Base-by-base conservation (phyloP, 306 rosid genomes). In the Acmispon strigosus region DNA sequence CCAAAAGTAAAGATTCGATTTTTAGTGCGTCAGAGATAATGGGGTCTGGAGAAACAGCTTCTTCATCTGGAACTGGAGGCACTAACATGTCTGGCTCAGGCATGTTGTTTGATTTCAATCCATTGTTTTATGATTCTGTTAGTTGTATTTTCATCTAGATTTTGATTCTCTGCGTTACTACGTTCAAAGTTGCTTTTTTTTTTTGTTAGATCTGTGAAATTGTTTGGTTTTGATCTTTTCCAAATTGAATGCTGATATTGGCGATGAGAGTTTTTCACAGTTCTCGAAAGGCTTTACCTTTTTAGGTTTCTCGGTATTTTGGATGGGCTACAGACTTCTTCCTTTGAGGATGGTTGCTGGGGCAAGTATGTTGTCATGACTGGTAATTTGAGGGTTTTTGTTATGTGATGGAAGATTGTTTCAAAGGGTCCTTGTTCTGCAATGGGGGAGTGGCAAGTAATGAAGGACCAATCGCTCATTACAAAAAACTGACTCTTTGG, bases 81-180 rank as follows among this genome's bases (percentile, higher is more conserved):
- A 59, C 67, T 67, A 72, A 19, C 61, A 61, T 73, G 49, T 66
- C 83, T 66, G 68, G 50, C 76, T 67, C 83, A 52, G 79, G 83
- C 58, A 61, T 45, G 79, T 34, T 34, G 0, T 51, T 51, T 59
- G 0, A 18, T 66, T 73, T 67, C 19, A 22, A 19, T 60, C 68
- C 41, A 3, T 43, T 60, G 14, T 42, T 49, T 48, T 54, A 18
- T 49, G 7, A 11, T 64, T 7, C 19, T 64, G 7, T 56, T 15
- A 24, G 16, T 41, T 8, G 0, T 53, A 32, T 74, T 42, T 56
- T 54, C 50, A 36, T 48, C 8, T 55, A 11, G 10, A 57, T 48
- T 67, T 68, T 50, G 47, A 59, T 76, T 39, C n/a, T 65, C 5
- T 39, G 2, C 20, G 19, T 17, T 59, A 32, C 8, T 8, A 39